These are phyloP conservation scores for Vaccinium macrocarpon DNA, from an alignment of 148 eudicot genomes.

Conservation along the genomic window DNA sequence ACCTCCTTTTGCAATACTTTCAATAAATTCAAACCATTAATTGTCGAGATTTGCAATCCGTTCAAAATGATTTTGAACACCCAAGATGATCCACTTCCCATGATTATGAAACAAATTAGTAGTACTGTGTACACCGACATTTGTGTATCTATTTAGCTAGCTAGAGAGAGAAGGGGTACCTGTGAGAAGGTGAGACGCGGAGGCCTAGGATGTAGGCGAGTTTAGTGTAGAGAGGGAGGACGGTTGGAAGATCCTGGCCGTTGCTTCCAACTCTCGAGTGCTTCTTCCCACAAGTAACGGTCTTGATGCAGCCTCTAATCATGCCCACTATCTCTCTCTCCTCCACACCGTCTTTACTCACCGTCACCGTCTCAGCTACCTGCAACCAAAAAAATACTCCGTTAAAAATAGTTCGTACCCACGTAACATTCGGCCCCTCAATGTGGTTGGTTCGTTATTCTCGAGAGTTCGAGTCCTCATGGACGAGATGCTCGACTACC, in stretches of 20 bases:
- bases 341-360: slow-evolving; percentile 15
- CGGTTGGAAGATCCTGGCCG: slow-evolving; percentile 15
- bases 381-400: slow-evolving; percentile 12
- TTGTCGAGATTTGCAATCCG: too few species aligned
- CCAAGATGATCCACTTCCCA: too few species aligned
- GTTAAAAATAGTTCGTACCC: too few species aligned
- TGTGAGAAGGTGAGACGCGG: slow-evolving; percentile 70
- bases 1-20: too few species aligned
- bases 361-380: slow-evolving; percentile 66
- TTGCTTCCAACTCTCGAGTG: slow-evolving; percentile 29
- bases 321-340: slow-evolving; percentile 74
- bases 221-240: slow-evolving; percentile 59
- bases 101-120: too few species aligned
- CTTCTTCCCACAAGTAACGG: slow-evolving; percentile 75
- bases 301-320: slow-evolving; percentile 86
- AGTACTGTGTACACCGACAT: background rate
- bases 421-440: background rate
- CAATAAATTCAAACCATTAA: too few species aligned
- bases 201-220: slow-evolving; percentile 85
- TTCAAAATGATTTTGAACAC: too few species aligned
- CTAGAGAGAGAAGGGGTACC: slow-evolving; percentile 30
- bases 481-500: too few species aligned
- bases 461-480: too few species aligned
- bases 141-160: too few species aligned
- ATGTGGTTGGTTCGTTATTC: too few species aligned